Base-by-base conservation (phyloP, 768 basidiomycete genomes). In the Rhodocollybia butyracea region DNA sequence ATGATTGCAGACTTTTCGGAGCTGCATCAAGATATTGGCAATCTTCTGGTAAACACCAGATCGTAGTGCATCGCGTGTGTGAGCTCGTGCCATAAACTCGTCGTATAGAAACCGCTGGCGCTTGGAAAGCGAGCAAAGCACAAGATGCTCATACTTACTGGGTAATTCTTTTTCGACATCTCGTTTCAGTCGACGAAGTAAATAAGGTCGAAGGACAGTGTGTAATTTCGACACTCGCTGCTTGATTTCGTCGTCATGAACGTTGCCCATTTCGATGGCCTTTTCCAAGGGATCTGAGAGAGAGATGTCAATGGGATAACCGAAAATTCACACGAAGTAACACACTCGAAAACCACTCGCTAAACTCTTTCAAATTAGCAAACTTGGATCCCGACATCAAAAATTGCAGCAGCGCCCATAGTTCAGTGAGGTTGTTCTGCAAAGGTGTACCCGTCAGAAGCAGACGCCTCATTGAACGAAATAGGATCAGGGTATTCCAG, bases 161-260 rank as follows among this genome's bases (percentile, higher is more conserved):
- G 97, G 97, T 4, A 99, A 76, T 61, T 94, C 89, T 68, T 91
- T 93, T 73, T 98, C 94, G 15, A 99, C 97, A 64, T 98, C 95
- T n/a, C 89, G 85, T 69, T 99, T 98, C 56, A 98, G 79, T n/a
- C 97, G 85, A 12, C 97, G 88, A 11, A 98, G 84, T 19, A 98
- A 82, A 72, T 97, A 98, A 0, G 97, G 97, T 30, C 94, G 88
- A n/a, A 99, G 75, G 46, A 99, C 95, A 0, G 85, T 88, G 64
- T 97, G 94, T n/a, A 97, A 77, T 63, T 94, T 94, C 27, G 85
- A 73, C 7, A 96, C 85, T 5, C 91, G 88, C 60, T 88, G 89
- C 71, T 89, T 74, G 0, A 85, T 94, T 61, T 96, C 93, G 53
- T 90, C 88, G 57, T 94, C 90, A 51, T 88, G 69, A 26, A 76